These are phyloP conservation scores for Trichopus zeylanicus DNA, from an alignment of 116 monocot species.

Conservation along the genomic window DNA sequence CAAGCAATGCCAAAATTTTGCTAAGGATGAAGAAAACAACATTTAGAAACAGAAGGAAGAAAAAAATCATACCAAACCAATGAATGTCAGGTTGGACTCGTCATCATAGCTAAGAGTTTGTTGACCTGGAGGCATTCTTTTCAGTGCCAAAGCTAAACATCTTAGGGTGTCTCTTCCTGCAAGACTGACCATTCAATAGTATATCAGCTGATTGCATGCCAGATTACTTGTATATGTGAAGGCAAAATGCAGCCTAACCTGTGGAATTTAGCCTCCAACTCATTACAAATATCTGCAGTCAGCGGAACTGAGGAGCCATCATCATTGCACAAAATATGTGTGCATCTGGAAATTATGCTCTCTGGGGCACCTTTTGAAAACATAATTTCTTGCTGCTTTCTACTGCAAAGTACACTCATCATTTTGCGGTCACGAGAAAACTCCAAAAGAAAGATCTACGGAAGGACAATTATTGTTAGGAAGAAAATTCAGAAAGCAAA, in stretches of 20 bases:
- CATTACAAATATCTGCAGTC: slow-evolving; percentile 77
- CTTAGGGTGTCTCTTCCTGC: slow-evolving; percentile 85
- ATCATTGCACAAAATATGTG: slow-evolving; percentile 97
- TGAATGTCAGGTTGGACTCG: slow-evolving; percentile 95
- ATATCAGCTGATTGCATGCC: background rate
- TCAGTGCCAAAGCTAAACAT: slow-evolving; percentile 93
- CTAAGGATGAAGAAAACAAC: background rate
- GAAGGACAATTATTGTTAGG: slow-evolving; percentile 7
- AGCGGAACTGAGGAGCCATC: slow-evolving; percentile 96
- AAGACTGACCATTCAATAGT: slow-evolving; percentile 50
- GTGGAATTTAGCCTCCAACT: slow-evolving; percentile 75
- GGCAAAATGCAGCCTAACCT: slow-evolving; percentile 29
- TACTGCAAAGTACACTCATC: slow-evolving; percentile 97
- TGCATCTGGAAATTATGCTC: slow-evolving; percentile 84
- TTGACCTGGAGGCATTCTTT: slow-evolving; percentile 77
- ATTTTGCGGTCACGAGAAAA: slow-evolving; percentile 98
- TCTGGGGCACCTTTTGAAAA: slow-evolving; percentile 99
- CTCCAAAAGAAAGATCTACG: slow-evolving; percentile 73
- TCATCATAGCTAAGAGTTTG: slow-evolving; percentile 74
- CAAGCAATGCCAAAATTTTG: background rate
- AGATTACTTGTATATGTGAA: background rate
- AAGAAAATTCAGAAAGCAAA: slow-evolving; percentile 1
- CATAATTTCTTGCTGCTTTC: slow-evolving; percentile 97
- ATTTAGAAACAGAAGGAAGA: background rate
- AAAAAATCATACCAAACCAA: slow-evolving; percentile 68